Evolutionary conservation across 108 stramenopile genomes (phyloP).

Genomic region (Parietichytrium sp.): DNA sequence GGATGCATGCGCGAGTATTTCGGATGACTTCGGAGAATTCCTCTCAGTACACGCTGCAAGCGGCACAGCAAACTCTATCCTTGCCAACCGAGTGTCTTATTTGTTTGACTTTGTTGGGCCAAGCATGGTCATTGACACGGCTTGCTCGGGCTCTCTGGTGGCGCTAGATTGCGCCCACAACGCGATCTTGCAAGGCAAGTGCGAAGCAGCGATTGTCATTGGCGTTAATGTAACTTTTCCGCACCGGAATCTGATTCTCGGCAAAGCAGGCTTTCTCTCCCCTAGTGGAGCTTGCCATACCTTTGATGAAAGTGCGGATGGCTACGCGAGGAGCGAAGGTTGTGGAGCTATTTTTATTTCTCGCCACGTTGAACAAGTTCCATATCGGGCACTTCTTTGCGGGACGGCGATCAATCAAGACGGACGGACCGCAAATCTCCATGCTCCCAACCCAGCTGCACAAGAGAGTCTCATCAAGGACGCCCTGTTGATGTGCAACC

Average conservation of each 20-base stretch:
- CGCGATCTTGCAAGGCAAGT: neutral
- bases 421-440: conserved; percentile 15
- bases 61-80: neutral
- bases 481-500: neutral
- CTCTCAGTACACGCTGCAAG: neutral
- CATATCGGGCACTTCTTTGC: neutral
- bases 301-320: conserved; percentile 42
- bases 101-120: conserved; percentile 35
- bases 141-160: conserved; percentile 44
- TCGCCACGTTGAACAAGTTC: too few species aligned
- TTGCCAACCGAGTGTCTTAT: conserved; percentile 42
- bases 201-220: conserved; percentile 26
- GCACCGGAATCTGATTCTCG: neutral
- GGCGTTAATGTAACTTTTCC: conserved; percentile 11
- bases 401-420: conserved; percentile 5
- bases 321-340: conserved; percentile 41
- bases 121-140: conserved; percentile 40
- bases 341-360: neutral
- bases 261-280: conserved; percentile 38
- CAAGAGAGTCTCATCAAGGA: neutral
- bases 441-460: conserved; percentile 30
- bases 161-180: conserved; percentile 13
- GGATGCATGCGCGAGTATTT: neutral
- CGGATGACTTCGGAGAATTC: neutral
- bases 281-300: neutral